Percentiles rank a stretch among this genome's conserved stretches.
Conservation (phyloP, 345 rosid genomes). For the Geranium rotundifolium region DNA sequence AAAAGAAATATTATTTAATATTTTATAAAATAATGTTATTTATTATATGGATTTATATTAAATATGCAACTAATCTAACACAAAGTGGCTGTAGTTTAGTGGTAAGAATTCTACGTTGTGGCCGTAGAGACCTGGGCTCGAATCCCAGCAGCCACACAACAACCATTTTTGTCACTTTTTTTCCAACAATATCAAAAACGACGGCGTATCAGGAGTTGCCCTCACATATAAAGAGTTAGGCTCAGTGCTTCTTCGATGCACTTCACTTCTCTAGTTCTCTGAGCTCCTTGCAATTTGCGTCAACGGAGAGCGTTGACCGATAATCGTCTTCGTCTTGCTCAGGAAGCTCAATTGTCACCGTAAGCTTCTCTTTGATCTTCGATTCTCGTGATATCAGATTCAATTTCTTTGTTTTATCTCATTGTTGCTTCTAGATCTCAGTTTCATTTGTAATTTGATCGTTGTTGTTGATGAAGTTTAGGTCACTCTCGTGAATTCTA, state of each 20-base stretch:
- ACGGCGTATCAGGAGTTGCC: not conserved
- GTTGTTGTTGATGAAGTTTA: not conserved
- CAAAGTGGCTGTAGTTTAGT: too few species aligned
- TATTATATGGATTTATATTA: too few species aligned
- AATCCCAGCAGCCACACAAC: conserved; percentile 80
- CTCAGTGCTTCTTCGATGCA: too few species aligned
- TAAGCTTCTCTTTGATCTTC: not conserved
- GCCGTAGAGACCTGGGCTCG: conserved; percentile 91
- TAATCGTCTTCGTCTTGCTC: not conserved
- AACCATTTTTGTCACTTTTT: not conserved
- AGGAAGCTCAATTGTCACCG: not conserved
- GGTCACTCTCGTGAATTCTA: too few species aligned
- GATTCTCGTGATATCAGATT: not conserved
- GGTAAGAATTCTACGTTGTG: conserved; percentile 79
- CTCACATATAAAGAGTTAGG: too few species aligned
- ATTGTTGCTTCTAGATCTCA: not conserved
- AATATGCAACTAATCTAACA: too few species aligned
- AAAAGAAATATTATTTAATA: too few species aligned
- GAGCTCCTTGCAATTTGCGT: too few species aligned
- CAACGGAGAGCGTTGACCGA: too few species aligned
- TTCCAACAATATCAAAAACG: not conserved
- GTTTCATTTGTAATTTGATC: not conserved
- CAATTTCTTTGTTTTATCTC: not conserved
- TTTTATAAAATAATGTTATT: too few species aligned
- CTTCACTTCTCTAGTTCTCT: too few species aligned